Conservation (phyloP, 805 yeast genomes). For the Kuraishia ogatae region DNA sequence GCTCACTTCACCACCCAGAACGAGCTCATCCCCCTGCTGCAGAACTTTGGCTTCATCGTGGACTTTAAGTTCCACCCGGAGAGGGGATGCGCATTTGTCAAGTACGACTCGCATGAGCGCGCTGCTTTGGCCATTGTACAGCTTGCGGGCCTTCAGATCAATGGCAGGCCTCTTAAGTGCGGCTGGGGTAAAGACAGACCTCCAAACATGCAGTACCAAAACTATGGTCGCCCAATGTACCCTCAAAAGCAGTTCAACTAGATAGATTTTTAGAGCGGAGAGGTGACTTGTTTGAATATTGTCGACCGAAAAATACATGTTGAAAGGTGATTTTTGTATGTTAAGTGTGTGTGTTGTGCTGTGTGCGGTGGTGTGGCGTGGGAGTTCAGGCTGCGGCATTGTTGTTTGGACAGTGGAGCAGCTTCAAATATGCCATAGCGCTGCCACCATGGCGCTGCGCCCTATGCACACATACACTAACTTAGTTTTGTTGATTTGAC, state of each 20-base stretch:
- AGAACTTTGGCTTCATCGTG: slow-evolving; percentile 73
- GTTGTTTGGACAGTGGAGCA: too few relatives aligned
- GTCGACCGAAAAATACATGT: too few relatives aligned
- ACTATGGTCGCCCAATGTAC: slow-evolving; percentile 9
- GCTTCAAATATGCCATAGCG: too few relatives aligned
- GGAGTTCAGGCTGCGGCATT: too few relatives aligned
- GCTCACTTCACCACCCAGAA: slow-evolving; percentile 68
- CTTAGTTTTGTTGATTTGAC: too few relatives aligned
- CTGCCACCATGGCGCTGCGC: too few relatives aligned
- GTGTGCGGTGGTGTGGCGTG: too few relatives aligned
- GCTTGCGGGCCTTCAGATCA: slow-evolving; percentile 57
- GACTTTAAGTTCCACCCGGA: slow-evolving; percentile 77
- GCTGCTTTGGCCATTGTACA: slow-evolving; percentile 86
- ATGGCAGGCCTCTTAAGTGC: slow-evolving; percentile 72
- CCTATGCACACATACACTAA: too few relatives aligned
- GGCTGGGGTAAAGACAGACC: slow-evolving; percentile 76
- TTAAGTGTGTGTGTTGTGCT: too few relatives aligned
- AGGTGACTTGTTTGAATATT: too few relatives aligned
- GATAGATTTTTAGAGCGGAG: not conserved
- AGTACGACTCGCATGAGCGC: slow-evolving; percentile 77
- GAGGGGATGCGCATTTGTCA: slow-evolving; percentile 82
- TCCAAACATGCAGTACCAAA: slow-evolving; percentile 20
- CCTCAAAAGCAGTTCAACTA: slow-evolving; percentile 5
- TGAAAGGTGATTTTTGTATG: too few relatives aligned
- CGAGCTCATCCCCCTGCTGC: slow-evolving; percentile 66